A percentile compares a stretch with the other conserved stretches of the same genome.
Conservation (phyloP, 164 flowering plant species). For the Nelumbo lutea region DNA sequence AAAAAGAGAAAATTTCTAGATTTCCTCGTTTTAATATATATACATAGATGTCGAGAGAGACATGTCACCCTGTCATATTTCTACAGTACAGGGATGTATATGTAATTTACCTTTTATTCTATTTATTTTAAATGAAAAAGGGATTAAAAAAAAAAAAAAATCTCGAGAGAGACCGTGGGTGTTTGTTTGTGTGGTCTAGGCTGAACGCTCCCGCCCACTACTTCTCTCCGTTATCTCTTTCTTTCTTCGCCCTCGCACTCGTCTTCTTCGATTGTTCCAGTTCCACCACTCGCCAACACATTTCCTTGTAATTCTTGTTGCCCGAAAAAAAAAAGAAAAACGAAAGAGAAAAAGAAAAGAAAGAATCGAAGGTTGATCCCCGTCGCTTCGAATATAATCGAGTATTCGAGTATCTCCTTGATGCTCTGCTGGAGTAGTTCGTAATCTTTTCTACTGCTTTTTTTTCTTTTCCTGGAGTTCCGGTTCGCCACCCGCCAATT, state of each 20-base stretch:
- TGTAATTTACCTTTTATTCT: too few species aligned
- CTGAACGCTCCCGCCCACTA: neutral
- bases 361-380: neutral
- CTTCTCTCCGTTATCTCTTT: neutral
- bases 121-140: too few species aligned
- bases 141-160: too few species aligned
- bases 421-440: neutral
- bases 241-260: neutral
- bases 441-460: neutral
- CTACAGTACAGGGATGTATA: too few species aligned
- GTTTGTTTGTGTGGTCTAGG: constrained; percentile 8
- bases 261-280: too few species aligned
- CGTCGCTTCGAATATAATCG: neutral
- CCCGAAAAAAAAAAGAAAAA: neutral
- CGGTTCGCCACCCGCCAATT: neutral
- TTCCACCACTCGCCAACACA: neutral
- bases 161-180: neutral
- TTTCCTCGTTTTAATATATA: too few species aligned
- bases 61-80: too few species aligned
- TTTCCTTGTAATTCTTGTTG: neutral
- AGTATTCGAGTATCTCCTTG: neutral
- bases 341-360: neutral
- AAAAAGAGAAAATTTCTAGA: too few species aligned
- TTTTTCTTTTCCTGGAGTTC: neutral
- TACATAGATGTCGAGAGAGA: too few species aligned